phyloP scores from a whole-genome alignment of 345 rosid genomes.

The Angophora floribunda region DNA sequence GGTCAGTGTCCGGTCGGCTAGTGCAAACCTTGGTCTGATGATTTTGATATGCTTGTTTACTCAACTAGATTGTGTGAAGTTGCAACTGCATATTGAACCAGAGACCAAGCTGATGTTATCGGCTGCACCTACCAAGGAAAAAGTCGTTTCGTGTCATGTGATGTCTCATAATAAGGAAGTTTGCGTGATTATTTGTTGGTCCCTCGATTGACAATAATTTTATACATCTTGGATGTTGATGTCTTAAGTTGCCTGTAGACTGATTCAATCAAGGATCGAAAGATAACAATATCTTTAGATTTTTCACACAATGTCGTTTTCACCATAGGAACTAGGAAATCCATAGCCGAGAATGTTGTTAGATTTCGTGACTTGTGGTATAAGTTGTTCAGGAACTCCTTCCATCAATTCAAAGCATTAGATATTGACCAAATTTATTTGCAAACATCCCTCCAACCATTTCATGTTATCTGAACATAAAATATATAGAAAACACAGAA shows the following conservation, averaged over 20 bases:
- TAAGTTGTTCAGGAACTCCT: neutral
- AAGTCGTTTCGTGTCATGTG: neutral
- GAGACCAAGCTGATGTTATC: neutral
- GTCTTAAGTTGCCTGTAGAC: neutral
- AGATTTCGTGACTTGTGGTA: neutral
- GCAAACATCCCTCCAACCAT: neutral
- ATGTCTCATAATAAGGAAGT: neutral
- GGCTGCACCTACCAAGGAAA: neutral
- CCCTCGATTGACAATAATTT: neutral
- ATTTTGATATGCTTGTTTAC: too few relatives aligned
- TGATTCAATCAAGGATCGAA: neutral
- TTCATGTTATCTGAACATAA: neutral
- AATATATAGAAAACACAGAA: neutral
- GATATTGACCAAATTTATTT: neutral
- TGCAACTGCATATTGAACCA: neutral
- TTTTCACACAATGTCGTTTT: neutral
- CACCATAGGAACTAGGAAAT: neutral
- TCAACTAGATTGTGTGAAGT: neutral
- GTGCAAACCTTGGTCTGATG: neutral
- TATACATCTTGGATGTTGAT: neutral
- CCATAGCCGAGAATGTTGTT: neutral
- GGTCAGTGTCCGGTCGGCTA: neutral
- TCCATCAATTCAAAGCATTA: neutral
- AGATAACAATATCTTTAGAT: neutral
- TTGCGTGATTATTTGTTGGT: neutral